phyloP scores from a whole-genome alignment of 352 stramenopile species.

The Phytophthora europaea region DNA sequence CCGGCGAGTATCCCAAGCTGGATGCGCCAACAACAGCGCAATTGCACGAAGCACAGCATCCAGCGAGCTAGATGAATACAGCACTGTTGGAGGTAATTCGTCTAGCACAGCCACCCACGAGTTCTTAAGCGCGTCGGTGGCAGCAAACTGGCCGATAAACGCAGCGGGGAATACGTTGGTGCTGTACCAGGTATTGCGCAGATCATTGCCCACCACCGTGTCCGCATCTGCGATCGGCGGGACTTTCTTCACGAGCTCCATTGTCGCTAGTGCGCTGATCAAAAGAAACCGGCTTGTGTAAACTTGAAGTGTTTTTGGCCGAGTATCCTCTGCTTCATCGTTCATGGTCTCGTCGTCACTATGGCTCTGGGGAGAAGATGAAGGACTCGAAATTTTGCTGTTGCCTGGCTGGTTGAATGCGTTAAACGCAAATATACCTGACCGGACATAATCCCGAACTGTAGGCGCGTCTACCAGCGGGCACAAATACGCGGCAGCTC shows the following conservation, averaged over 20 bases:
- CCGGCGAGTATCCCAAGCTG: constrained; percentile 79
- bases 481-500: constrained; percentile 78
- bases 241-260: constrained; percentile 71
- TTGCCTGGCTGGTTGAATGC: constrained; percentile 1
- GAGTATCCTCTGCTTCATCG: constrained; percentile 5
- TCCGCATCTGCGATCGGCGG: constrained; percentile 55
- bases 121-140: constrained; percentile 49
- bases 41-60: constrained; percentile 55
- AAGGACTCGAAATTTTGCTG: constrained; percentile 15
- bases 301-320: constrained; percentile 19
- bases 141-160: constrained; percentile 80
- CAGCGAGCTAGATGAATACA: constrained; percentile 61
- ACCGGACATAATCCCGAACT: constrained; percentile 67
- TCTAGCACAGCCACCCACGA: constrained; percentile 75
- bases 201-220: constrained; percentile 47
- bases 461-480: constrained; percentile 58
- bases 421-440: constrained; percentile 76
- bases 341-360: constrained; percentile 19
- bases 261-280: constrained; percentile 76
- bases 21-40: constrained; percentile 61
- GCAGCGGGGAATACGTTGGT: constrained; percentile 75
- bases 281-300: constrained; percentile 76
- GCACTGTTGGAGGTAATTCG: constrained; percentile 70
- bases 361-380: constrained; percentile 20
- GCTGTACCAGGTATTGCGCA: constrained; percentile 72